phyloP scores from a whole-genome alignment of 1,284 basidiomycete genomes.

The Rhizopogon hawkerae region DNA sequence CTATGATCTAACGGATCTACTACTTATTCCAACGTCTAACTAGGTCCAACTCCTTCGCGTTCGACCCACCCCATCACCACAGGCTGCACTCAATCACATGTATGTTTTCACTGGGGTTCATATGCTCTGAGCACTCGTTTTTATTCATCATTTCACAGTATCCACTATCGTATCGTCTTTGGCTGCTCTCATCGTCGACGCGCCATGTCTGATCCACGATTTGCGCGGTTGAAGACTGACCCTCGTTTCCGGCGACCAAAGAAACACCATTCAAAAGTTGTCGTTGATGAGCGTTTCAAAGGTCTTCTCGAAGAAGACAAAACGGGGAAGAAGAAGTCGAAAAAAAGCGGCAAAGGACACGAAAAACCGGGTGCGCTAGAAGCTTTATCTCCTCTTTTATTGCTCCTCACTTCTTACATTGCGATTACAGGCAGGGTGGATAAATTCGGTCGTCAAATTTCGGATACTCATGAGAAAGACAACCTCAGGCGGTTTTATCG shows the following conservation, averaged over 20 bases:
- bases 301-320: constrained; percentile 52
- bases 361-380: constrained; percentile 35
- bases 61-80: too few species aligned
- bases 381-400: constrained; percentile 1
- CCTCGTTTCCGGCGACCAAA: constrained; percentile 86
- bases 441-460: constrained; percentile 84
- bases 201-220: constrained; percentile 75
- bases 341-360: constrained; percentile 34
- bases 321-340: constrained; percentile 29
- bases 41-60: too few species aligned
- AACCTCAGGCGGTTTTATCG: constrained; percentile 80
- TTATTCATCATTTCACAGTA: background rate
- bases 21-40: too few species aligned
- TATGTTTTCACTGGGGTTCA: background rate
- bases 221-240: constrained; percentile 82
- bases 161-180: constrained; percentile 5
- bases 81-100: background rate
- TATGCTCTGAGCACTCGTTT: background rate
- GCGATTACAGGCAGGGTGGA: constrained; percentile 55
- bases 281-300: constrained; percentile 94
- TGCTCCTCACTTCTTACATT: constrained; percentile 9
- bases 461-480: constrained; percentile 62
- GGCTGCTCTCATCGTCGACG: background rate
- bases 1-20: too few species aligned
- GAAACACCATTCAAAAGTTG: constrained; percentile 74